Evolutionary conservation across 768 basidiomycete genomes (phyloP).

Genomic region (Lactifluus echinatus): DNA sequence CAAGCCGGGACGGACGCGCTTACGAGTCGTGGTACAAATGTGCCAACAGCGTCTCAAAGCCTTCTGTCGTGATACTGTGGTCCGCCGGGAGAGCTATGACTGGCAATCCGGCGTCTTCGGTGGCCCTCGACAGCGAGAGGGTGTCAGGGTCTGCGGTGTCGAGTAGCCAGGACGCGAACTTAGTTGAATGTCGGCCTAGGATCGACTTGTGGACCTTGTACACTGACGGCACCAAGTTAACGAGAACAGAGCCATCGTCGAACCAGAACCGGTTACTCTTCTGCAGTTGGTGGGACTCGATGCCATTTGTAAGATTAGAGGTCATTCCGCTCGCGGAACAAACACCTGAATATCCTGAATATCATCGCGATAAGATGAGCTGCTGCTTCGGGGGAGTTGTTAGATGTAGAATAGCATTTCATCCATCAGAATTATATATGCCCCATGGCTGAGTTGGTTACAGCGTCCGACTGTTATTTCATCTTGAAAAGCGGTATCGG

Average conservation of each 20-base stretch:
- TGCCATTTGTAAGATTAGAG: background rate
- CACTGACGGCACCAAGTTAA: slow-evolving; percentile 35
- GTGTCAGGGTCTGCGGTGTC: background rate
- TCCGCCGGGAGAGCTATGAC: slow-evolving; percentile 31
- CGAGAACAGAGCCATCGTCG: slow-evolving; percentile 51
- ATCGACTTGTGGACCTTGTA: slow-evolving; percentile 54
- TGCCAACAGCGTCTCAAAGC: slow-evolving; percentile 49
- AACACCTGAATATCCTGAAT: too few relatives aligned
- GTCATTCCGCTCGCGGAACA: background rate
- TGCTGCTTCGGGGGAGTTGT: too few relatives aligned
- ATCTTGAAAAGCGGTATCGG: slow-evolving; percentile 26
- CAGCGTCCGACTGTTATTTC: slow-evolving; percentile 42
- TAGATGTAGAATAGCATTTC: too few relatives aligned
- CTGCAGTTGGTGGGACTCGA: background rate
- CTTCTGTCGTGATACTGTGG: slow-evolving; percentile 33
- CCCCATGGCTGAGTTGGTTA: slow-evolving; percentile 47
- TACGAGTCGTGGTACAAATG: slow-evolving; percentile 64
- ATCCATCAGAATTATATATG: slow-evolving; percentile 18
- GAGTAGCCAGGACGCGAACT: slow-evolving; percentile 20
- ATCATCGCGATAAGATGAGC: too few relatives aligned
- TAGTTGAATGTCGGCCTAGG: slow-evolving; percentile 42
- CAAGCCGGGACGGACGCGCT: slow-evolving; percentile 27
- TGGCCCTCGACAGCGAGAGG: background rate
- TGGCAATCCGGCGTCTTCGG: slow-evolving; percentile 2
- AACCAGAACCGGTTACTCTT: slow-evolving; percentile 37